Evolutionary conservation across 176 grass and related monocot genomes (phyloP).

Genomic region (Musa acuminata): DNA sequence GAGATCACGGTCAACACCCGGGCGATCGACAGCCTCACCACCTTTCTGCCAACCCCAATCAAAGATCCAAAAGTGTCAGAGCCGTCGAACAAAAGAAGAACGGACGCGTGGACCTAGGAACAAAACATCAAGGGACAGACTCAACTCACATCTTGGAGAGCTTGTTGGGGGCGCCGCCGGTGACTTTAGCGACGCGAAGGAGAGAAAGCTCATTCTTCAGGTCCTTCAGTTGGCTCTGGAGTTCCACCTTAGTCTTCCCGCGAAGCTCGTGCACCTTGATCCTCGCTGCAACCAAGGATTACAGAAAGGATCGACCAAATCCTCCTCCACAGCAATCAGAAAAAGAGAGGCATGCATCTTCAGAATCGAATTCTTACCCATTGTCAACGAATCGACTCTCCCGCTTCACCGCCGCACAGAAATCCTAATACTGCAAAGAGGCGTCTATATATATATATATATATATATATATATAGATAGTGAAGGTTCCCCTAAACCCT

Average conservation of each 20-base stretch:
- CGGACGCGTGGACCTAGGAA: no score
- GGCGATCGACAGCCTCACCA: neutral
- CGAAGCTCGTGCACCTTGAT: slow-evolving; percentile 4
- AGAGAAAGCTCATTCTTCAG: neutral
- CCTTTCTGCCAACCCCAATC: neutral
- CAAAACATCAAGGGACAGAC: neutral
- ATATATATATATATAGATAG: neutral
- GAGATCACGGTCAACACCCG: neutral
- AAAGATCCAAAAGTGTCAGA: neutral
- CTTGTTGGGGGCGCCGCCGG: slow-evolving; percentile 2
- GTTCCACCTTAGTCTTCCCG: neutral
- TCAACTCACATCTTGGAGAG: neutral
- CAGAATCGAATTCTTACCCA: neutral
- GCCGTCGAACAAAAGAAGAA: no score
- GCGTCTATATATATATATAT: neutral
- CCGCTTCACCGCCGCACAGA: neutral
- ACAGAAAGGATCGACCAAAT: neutral
- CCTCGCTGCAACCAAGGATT: neutral
- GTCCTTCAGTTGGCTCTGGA: neutral
- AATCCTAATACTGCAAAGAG: neutral
- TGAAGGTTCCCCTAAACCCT: neutral
- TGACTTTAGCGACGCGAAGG: neutral
- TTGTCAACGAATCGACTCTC: neutral
- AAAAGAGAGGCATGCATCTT: neutral
- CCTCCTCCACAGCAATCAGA: neutral